These are phyloP conservation scores for Hawksworthiomyces lignivorus DNA, from an alignment of 2,329 filamentous ascomycete species.

Conservation along the genomic window DNA sequence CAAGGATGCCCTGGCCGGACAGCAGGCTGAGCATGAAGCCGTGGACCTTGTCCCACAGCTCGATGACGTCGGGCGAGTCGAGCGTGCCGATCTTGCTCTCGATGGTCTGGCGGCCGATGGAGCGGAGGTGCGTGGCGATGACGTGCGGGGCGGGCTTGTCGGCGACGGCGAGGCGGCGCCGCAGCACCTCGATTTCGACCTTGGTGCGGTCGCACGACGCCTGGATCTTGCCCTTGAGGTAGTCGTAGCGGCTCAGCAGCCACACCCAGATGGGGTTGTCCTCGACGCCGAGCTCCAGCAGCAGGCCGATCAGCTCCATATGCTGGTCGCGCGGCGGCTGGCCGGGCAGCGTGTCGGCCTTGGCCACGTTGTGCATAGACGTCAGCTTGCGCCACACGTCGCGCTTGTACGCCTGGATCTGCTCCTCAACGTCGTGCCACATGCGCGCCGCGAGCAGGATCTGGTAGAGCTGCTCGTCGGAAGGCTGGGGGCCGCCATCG, in stretches of 20 bases:
- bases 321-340: conserved; percentile 65
- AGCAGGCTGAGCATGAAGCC: conserved; percentile 67
- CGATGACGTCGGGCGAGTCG: conserved; percentile 74
- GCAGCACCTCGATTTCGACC: conserved; percentile 85
- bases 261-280: conserved; percentile 97
- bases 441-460: conserved; percentile 84
- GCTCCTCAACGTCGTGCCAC: conserved; percentile 89
- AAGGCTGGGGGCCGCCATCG: conserved; percentile 41
- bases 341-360: conserved; percentile 25
- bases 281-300: conserved; percentile 89
- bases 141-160: conserved; percentile 57
- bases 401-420: conserved; percentile 79
- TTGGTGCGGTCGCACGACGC: conserved; percentile 75
- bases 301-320: conserved; percentile 80
- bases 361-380: conserved; percentile 51
- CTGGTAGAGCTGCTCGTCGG: conserved; percentile 74
- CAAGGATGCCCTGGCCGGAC: conserved; percentile 71
- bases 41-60: conserved; percentile 87
- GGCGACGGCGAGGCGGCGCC: conserved; percentile 67
- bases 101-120: conserved; percentile 59
- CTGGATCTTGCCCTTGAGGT: conserved; percentile 78
- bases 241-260: conserved; percentile 82
- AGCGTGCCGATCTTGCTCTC: conserved; percentile 55
- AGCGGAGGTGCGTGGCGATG: conserved; percentile 68
- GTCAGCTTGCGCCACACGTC: conserved; percentile 80